phyloP scores from a whole-genome alignment of 257 asterid species.

The Capsicum chinense region DNA sequence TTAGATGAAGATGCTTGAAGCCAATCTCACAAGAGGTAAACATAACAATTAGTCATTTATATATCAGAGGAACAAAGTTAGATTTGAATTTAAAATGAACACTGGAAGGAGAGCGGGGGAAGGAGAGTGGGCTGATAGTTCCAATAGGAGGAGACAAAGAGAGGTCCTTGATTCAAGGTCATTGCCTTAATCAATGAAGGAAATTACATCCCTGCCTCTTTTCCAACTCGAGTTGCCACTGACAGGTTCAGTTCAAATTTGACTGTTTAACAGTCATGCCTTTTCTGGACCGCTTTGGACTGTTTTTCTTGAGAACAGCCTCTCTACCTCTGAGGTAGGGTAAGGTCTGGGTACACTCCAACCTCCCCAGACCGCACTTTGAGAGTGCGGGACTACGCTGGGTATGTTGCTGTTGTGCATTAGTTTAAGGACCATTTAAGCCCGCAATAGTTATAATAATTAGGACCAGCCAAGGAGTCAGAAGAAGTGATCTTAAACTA shows the following conservation, averaged over 20 bases:
- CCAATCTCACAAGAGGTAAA: background rate
- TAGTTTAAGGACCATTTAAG: background rate
- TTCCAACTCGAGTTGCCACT: too few relatives aligned
- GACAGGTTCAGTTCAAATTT: too few relatives aligned
- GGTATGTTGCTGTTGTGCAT: background rate
- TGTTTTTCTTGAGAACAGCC: too few relatives aligned
- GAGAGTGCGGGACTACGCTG: too few relatives aligned
- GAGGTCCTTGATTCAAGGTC: background rate
- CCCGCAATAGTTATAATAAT: background rate
- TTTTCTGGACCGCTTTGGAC: too few relatives aligned
- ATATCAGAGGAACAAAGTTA: background rate
- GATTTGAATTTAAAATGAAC: background rate
- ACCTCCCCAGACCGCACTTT: too few relatives aligned
- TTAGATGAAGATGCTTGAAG: background rate
- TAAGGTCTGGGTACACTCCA: too few relatives aligned
- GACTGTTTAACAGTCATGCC: too few relatives aligned
- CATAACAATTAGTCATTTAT: background rate
- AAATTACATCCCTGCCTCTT: background rate
- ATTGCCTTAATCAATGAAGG: background rate
- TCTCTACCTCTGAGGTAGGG: too few relatives aligned
- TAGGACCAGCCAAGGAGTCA: background rate
- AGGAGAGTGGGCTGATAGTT: background rate
- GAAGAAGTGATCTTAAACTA: background rate
- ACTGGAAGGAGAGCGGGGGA: background rate
- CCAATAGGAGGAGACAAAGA: background rate